These are phyloP conservation scores for Boletus speciosus DNA, from an alignment of 768 basidiomycete genomes.

Conservation along the genomic window DNA sequence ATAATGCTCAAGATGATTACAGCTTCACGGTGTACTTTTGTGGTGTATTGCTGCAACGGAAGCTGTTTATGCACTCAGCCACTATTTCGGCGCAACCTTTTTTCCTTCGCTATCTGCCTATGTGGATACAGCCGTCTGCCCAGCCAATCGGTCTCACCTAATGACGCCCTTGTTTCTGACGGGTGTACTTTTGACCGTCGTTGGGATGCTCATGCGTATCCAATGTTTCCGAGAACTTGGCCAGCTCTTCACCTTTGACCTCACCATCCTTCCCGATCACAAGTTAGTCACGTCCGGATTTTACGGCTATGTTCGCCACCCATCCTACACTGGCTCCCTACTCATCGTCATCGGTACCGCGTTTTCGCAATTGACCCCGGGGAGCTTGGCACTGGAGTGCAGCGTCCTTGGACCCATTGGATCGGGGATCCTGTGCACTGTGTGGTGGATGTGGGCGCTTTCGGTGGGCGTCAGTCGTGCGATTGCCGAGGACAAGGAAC, in stretches of 20 bases:
- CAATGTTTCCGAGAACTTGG: constrained; percentile 55
- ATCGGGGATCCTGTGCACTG: constrained; percentile 33
- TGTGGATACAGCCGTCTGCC: constrained; percentile 35
- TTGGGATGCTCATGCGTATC: constrained; percentile 48
- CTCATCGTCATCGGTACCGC: constrained; percentile 46
- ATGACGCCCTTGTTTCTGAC: constrained; percentile 44
- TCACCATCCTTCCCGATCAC: constrained; percentile 52
- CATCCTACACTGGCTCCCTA: constrained; percentile 53
- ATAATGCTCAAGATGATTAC: background rate
- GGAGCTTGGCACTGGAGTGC: constrained; percentile 47
- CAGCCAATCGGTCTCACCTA: constrained; percentile 20
- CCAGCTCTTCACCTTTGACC: constrained; percentile 55
- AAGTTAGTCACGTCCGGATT: constrained; percentile 48
- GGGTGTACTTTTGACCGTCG: constrained; percentile 41
- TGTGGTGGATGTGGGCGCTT: constrained; percentile 51
- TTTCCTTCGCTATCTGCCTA: constrained; percentile 34
- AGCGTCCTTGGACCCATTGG: constrained; percentile 28
- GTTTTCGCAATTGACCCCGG: constrained; percentile 43
- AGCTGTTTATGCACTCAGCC: constrained; percentile 39
- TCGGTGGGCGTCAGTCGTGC: constrained; percentile 48
- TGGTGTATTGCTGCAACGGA: constrained; percentile 53
- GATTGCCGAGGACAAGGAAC: constrained; percentile 49
- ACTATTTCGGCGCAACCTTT: constrained; percentile 26
- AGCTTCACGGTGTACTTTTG: constrained; percentile 50
- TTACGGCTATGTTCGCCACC: constrained; percentile 53